Evolutionary conservation across 768 basidiomycete genomes (phyloP).

Genomic region (Pisolithus marmoratus): DNA sequence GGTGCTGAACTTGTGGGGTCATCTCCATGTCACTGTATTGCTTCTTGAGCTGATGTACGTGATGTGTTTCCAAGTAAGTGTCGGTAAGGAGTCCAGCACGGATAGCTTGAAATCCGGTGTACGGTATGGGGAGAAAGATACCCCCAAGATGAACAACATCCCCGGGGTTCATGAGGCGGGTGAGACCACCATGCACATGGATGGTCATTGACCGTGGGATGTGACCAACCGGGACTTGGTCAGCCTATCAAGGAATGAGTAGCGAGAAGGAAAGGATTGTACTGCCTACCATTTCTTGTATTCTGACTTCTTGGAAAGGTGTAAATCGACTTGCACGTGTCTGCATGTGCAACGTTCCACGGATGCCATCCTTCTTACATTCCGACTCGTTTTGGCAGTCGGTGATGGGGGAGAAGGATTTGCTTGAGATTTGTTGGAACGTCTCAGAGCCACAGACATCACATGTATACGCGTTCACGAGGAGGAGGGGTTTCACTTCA

Average conservation of each 20-base stretch:
- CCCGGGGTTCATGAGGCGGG: slow-evolving; percentile 89
- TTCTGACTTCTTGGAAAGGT: slow-evolving; percentile 97
- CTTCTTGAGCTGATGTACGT: slow-evolving; percentile 93
- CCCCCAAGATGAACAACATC: slow-evolving; percentile 96
- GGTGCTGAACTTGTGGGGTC: slow-evolving; percentile 73
- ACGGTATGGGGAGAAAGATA: slow-evolving; percentile 95
- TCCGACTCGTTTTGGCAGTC: slow-evolving; percentile 85
- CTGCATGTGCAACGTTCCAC: slow-evolving; percentile 96
- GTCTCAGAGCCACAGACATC: slow-evolving; percentile 98
- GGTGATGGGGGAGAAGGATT: slow-evolving; percentile 82
- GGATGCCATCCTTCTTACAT: slow-evolving; percentile 81
- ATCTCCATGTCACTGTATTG: slow-evolving; percentile 94
- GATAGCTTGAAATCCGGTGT: slow-evolving; percentile 95
- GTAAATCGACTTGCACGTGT: slow-evolving; percentile 95
- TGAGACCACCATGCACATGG: slow-evolving; percentile 88
- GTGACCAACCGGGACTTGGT: slow-evolving; percentile 99
- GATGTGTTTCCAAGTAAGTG: slow-evolving; percentile 90
- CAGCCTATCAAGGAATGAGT: slow-evolving; percentile 51
- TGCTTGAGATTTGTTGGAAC: slow-evolving; percentile 93
- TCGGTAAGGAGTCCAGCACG: slow-evolving; percentile 96
- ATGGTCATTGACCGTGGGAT: slow-evolving; percentile 98
- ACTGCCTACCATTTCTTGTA: slow-evolving; percentile 87
- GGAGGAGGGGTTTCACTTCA: slow-evolving; percentile 95
- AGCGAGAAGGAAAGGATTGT: neutral
- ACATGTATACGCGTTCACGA: slow-evolving; percentile 97